Conservation (phyloP, 495 filamentous ascomycete genomes). For the Parathielavia appendiculata region DNA sequence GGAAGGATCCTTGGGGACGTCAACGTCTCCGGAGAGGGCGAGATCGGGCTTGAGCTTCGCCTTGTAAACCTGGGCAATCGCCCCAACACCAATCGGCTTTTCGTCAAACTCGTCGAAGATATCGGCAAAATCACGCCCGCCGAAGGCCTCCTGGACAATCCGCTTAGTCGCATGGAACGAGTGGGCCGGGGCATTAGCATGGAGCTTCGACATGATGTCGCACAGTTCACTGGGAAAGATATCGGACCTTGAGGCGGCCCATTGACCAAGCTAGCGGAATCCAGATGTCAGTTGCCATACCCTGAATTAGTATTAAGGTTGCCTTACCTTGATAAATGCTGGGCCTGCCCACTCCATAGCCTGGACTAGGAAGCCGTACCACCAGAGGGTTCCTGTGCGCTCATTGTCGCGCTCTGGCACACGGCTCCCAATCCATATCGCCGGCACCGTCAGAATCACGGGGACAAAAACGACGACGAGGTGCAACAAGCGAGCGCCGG, state of each 20-base stretch:
- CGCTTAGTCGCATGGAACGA: constrained; percentile 73
- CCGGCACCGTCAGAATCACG: constrained; percentile 72
- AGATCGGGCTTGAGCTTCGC: constrained; percentile 84
- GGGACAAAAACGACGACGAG: constrained; percentile 86
- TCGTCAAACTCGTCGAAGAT: constrained; percentile 98
- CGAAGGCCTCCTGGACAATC: constrained; percentile 75
- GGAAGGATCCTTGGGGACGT: constrained; percentile 45
- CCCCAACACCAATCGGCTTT: constrained; percentile 85
- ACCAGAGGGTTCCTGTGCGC: constrained; percentile 80
- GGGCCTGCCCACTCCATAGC: constrained; percentile 93
- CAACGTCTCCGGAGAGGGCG: constrained; percentile 54
- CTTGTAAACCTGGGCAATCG: constrained; percentile 97
- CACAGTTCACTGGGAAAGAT: constrained; percentile 97
- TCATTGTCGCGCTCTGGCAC: constrained; percentile 59
- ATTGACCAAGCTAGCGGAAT: constrained; percentile 78
- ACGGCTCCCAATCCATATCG: constrained; percentile 69
- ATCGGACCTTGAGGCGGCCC: constrained; percentile 94
- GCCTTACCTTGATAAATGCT: constrained; percentile 88
- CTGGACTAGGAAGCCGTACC: constrained; percentile 84
- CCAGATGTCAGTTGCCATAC: constrained; percentile 26
- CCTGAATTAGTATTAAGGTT: not conserved
- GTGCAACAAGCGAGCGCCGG: constrained; percentile 78
- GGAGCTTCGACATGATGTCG: constrained; percentile 86
- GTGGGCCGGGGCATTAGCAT: constrained; percentile 91
- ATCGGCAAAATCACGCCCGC: constrained; percentile 70